A percentile compares a stretch with the other conserved stretches of the same genome.
Conservation (phyloP, 306 rosid genomes). For the Astragalus glycyphyllos region DNA sequence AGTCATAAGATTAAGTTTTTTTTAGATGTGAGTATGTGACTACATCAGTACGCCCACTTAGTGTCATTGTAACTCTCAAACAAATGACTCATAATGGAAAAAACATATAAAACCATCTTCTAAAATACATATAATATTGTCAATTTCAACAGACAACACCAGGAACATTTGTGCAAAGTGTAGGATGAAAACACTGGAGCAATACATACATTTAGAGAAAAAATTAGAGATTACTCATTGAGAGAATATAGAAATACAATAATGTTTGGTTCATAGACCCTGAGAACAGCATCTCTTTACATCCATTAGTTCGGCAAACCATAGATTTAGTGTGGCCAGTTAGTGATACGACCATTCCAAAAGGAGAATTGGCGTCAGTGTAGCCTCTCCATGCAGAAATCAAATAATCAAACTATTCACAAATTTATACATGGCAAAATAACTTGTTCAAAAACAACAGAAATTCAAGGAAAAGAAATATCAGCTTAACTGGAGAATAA, state of each 20-base stretch:
- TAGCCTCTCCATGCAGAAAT: slow-evolving; percentile 51
- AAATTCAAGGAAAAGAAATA: neutral
- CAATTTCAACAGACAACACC: too few species aligned
- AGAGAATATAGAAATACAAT: slow-evolving; percentile 32
- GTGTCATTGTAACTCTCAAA: too few species aligned
- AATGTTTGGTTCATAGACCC: slow-evolving; percentile 53
- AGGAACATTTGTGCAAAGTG: too few species aligned
- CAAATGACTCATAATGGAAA: too few species aligned
- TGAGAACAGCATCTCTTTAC: slow-evolving; percentile 43
- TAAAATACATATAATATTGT: neutral
- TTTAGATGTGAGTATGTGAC: too few species aligned
- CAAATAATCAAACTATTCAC: neutral
- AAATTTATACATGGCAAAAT: neutral
- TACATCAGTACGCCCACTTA: too few species aligned
- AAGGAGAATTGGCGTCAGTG: slow-evolving; percentile 29
- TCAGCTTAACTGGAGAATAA: neutral
- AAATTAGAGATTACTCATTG: neutral
- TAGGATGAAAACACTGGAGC: too few species aligned
- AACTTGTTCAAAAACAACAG: neutral
- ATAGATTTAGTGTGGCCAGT: too few species aligned
- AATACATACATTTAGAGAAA: too few species aligned
- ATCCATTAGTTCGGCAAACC: slow-evolving; percentile 42
- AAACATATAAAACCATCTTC: neutral
- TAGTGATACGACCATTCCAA: neutral
- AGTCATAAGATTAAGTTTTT: too few species aligned